A percentile compares a stretch with the other conserved stretches of the same genome.
Evolutionary conservation across 495 filamentous ascomycete genomes (phyloP).

Genomic region (Aspergillus mulundensis): DNA sequence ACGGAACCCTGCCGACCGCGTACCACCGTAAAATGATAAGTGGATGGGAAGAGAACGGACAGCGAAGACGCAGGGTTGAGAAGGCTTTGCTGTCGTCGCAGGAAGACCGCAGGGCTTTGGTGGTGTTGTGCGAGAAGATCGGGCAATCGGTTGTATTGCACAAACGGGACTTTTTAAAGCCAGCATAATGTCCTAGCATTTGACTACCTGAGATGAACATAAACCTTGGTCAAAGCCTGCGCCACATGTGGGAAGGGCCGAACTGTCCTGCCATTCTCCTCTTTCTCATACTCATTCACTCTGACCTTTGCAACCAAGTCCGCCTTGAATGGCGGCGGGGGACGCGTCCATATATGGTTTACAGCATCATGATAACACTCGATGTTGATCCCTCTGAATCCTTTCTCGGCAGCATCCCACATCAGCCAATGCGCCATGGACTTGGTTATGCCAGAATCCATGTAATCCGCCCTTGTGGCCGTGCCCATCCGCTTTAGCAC

Average conservation of each 20-base stretch:
- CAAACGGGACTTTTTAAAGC: no score
- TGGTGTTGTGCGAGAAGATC: no score
- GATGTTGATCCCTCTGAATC: slow-evolving; percentile 36
- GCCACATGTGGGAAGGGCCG: background rate
- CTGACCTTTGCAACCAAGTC: background rate
- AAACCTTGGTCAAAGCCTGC: background rate
- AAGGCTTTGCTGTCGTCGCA: no score
- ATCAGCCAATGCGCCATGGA: slow-evolving; percentile 34
- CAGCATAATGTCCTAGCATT: no score
- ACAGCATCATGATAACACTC: slow-evolving; percentile 31
- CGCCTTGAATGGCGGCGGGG: slow-evolving; percentile 29
- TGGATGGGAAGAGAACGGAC: no score
- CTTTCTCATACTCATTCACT: background rate
- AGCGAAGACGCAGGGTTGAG: no score
- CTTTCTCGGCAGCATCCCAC: slow-evolving; percentile 24
- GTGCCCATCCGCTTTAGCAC: slow-evolving; percentile 39
- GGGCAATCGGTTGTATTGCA: no score
- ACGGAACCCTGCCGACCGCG: no score
- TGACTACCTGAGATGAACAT: background rate
- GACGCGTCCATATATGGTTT: slow-evolving; percentile 29
- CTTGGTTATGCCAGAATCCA: slow-evolving; percentile 32
- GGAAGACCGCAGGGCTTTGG: no score
- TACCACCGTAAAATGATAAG: no score
- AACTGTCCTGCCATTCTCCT: slow-evolving; percentile 3
- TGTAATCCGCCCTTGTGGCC: slow-evolving; percentile 28